These are phyloP conservation scores for Phanerochaete carnosa DNA, from an alignment of 768 basidiomycete genomes.

Conservation along the genomic window DNA sequence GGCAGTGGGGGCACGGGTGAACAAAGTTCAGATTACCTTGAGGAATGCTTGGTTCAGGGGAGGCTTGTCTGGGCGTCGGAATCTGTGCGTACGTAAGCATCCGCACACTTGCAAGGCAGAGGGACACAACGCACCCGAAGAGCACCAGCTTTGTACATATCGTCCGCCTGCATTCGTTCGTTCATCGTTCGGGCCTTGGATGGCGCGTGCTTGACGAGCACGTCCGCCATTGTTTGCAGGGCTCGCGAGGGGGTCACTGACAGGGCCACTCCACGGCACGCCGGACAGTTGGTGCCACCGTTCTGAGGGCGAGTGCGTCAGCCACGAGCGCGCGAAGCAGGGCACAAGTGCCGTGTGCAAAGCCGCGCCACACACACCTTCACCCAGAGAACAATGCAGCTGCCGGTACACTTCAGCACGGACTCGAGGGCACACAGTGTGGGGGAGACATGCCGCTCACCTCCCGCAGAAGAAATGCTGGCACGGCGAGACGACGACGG, in stretches of 20 bases:
- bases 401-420: conserved; percentile 28
- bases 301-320: conserved; percentile 45
- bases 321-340: neutral
- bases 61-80: conserved; percentile 70
- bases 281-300: conserved; percentile 81
- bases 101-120: neutral
- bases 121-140: conserved; percentile 50
- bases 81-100: conserved; percentile 43
- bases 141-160: conserved; percentile 63
- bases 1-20: conserved; percentile 80
- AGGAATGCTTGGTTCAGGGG: conserved; percentile 73
- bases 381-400: conserved; percentile 83
- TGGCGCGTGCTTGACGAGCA: conserved; percentile 68
- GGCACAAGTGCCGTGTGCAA: neutral
- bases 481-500: conserved; percentile 80
- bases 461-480: conserved; percentile 93
- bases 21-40: conserved; percentile 59
- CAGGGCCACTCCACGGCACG: conserved; percentile 69
- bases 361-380: conserved; percentile 51
- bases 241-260: conserved; percentile 70
- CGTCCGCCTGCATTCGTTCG: conserved; percentile 80
- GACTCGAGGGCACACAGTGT: neutral
- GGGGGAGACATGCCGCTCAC: conserved; percentile 42
- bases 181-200: conserved; percentile 62
- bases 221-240: conserved; percentile 69